Conservation (phyloP, 2,329 filamentous ascomycete species). For the Aspergillus jensenii region DNA sequence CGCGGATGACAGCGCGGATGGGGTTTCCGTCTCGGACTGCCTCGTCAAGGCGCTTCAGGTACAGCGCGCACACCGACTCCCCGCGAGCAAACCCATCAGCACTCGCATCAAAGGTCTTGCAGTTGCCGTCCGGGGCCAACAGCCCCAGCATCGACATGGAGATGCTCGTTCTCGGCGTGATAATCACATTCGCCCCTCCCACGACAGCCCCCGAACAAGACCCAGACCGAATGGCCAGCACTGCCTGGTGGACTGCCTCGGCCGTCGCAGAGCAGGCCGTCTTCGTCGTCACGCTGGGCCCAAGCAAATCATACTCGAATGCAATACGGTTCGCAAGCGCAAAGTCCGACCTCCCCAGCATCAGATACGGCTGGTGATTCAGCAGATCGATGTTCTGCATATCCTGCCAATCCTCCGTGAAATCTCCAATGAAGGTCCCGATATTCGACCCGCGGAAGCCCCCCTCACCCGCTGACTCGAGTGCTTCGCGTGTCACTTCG, state of each 20-base stretch:
- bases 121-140: conserved; percentile 29
- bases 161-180: conserved; percentile 25
- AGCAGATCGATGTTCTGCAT: conserved; percentile 18
- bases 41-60: conserved; percentile 27
- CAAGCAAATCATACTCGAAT: conserved; percentile 12
- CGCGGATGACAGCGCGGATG: conserved; percentile 30
- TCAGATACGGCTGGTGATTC: conserved; percentile 8
- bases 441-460: conserved; percentile 29
- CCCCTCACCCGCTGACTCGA: conserved; percentile 31
- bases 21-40: conserved; percentile 30
- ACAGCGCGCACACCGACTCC: conserved; percentile 30
- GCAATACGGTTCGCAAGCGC: conserved; percentile 12
- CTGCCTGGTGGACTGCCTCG: conserved; percentile 27
- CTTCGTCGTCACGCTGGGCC: conserved; percentile 28
- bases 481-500: conserved; percentile 31
- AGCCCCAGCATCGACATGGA: conserved; percentile 32
- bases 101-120: conserved; percentile 24
- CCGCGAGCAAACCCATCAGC: conserved; percentile 34
- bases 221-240: conserved; percentile 19
- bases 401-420: conserved; percentile 27
- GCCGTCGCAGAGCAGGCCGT: conserved; percentile 42
- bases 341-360: conserved; percentile 10
- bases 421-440: conserved; percentile 26
- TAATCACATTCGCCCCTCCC: conserved; percentile 33
- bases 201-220: conserved; percentile 27